Conservation (phyloP, 2,329 filamentous ascomycete species). For the Botrytis tulipae region DNA sequence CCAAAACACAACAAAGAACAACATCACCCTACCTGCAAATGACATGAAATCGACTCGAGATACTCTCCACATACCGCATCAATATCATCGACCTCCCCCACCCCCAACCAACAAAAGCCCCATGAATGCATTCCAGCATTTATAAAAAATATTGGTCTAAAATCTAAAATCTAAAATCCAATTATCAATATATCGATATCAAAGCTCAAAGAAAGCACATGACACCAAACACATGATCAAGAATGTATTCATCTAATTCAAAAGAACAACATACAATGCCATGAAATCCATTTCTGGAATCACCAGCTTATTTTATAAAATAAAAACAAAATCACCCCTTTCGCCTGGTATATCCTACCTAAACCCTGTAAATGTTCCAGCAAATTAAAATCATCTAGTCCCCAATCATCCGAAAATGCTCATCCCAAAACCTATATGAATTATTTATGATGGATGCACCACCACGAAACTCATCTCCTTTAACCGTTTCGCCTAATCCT, state of each 20-base stretch:
- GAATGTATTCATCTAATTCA: not conserved
- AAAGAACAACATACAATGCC: not conserved
- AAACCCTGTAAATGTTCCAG: not conserved
- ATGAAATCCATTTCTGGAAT: not conserved
- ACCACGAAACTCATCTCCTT: not conserved
- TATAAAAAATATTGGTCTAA: too few relatives aligned
- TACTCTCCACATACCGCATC: too few relatives aligned
- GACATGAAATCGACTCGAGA: not conserved
- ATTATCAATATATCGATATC: not conserved
- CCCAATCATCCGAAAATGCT: not conserved
- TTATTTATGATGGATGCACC: not conserved
- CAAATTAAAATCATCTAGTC: not conserved
- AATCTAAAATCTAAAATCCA: not conserved
- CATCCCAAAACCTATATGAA: not conserved
- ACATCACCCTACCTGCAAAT: not conserved
- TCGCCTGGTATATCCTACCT: conserved; percentile 1
- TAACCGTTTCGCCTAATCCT: not conserved
- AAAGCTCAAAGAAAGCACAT: not conserved
- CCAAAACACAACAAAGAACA: not conserved
- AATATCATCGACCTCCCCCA: not conserved
- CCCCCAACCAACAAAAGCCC: not conserved
- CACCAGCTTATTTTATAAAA: not conserved
- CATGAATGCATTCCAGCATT: not conserved
- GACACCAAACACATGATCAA: not conserved
- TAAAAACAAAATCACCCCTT: not conserved